Evolutionary conservation across 2,329 filamentous ascomycete genomes (phyloP).

Genomic region (Xylariaceae sp.): DNA sequence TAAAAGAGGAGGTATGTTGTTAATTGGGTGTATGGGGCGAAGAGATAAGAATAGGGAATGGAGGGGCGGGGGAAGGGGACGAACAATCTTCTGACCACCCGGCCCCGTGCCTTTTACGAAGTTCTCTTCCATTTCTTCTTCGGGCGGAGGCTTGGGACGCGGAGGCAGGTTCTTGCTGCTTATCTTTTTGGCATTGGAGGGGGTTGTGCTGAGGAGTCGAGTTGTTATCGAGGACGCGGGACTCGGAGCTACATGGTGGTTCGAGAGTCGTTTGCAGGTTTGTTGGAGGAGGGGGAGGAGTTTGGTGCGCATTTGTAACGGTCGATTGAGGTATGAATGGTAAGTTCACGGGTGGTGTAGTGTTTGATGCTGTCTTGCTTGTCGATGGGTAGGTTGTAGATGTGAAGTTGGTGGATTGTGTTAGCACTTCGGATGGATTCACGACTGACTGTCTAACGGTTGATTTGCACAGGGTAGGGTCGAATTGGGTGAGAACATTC

Average conservation of each 20-base stretch:
- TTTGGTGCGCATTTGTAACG: conserved; percentile 5
- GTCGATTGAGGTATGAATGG: not conserved
- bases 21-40: too few relatives aligned
- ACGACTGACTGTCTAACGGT: too few relatives aligned
- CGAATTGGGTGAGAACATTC: too few relatives aligned
- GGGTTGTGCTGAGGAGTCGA: conserved; percentile 29
- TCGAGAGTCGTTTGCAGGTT: not conserved
- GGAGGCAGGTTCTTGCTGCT: conserved; percentile 57
- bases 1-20: too few relatives aligned
- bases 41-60: too few relatives aligned
- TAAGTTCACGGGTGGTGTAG: not conserved
- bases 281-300: not conserved
- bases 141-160: conserved; percentile 64
- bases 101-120: conserved; percentile 91
- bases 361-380: not conserved
- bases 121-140: conserved; percentile 73
- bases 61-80: conserved; percentile 20
- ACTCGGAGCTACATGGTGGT: not conserved
- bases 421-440: too few relatives aligned
- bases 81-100: conserved; percentile 89
- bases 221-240: not conserved
- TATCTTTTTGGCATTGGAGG: conserved; percentile 45
- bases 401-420: too few relatives aligned
- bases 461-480: too few relatives aligned
- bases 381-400: too few relatives aligned